These are phyloP conservation scores for Leishmania tarentolae DNA, from an alignment of 208 protist species.

Conservation along the genomic window DNA sequence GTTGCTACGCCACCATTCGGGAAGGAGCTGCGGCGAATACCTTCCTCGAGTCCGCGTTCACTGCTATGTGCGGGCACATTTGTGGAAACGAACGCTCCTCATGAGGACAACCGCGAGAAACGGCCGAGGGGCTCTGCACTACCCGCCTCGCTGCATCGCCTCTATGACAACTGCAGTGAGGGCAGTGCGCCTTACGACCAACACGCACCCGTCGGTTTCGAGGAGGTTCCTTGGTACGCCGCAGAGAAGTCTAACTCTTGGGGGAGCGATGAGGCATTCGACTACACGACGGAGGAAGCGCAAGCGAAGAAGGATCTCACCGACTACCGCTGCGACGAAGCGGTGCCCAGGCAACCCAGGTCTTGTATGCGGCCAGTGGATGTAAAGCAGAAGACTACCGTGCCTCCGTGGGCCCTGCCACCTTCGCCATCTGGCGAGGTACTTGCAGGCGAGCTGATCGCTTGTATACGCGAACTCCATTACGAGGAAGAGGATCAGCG, in stretches of 20 bases:
- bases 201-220: background rate
- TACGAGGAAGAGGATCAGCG: conserved; percentile 32
- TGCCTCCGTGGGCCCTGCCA: background rate
- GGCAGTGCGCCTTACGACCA: background rate
- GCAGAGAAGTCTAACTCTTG: background rate
- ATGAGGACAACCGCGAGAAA: background rate
- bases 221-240: background rate
- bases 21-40: conserved; percentile 1
- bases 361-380: background rate
- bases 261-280: background rate
- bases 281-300: background rate
- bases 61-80: conserved; percentile 4
- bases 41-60: background rate
- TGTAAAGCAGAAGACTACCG: background rate
- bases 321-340: background rate
- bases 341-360: background rate
- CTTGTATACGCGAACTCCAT: conserved; percentile 1
- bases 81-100: background rate
- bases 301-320: background rate
- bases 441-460: background rate
- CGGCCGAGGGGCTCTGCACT: background rate
- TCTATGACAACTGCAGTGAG: too few species aligned
- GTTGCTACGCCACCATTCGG: background rate
- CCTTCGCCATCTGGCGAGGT: background rate
- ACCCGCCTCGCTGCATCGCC: background rate